Base-by-base conservation (phyloP, 805 yeast species). In the Alloascoidea africana region DNA sequence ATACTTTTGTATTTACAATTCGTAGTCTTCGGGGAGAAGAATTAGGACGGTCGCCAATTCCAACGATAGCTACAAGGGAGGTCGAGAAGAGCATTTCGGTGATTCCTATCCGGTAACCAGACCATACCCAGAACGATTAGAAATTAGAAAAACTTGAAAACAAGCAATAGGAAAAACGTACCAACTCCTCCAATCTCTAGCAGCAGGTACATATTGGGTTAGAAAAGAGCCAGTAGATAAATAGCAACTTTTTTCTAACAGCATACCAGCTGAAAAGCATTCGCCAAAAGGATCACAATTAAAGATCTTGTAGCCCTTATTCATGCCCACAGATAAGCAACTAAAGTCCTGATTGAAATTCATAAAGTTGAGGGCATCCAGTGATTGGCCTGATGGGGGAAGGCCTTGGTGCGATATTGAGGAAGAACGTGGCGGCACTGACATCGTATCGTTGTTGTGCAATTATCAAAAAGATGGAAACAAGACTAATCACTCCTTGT, bases 61-160 rank as follows among this genome's bases (percentile, higher is more conserved):
- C 89, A 2, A 84, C 94, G 4, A 84, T 61, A 0, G 94, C 96
- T 16, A 91, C 70, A 30, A 89, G 63, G 4, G 94, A 80, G 0
- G 97, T 85, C 33, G 86, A 68, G 51, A 86, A 89, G 17, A 89
- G 68, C 96, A 91, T 87, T 52, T 86, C 95, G 6, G 85, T 76
- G 1, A 82, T 67, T 19, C 48, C 50, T 46, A 17, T 5, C 15
- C 4, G 4, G 39, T 11, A 4, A 33, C 19, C 11, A 33, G 14
- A n/a, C n/a, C 27, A 16, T 14, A 23, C 2, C 16, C 16, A 17
- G 15, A n/a, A 16, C 23, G 16, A n/a, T 15, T 34, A 17, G 15
- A 14, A n/a, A 4, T n/a, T n/a, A n/a, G n/a, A 34, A 16, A 15
- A 14, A 34, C 35, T 6, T 27, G 36, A 16, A 19, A 4, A 18